phyloP scores from a whole-genome alignment of 2,329 filamentous ascomycete species.

The Trichophyton benhamiae region DNA sequence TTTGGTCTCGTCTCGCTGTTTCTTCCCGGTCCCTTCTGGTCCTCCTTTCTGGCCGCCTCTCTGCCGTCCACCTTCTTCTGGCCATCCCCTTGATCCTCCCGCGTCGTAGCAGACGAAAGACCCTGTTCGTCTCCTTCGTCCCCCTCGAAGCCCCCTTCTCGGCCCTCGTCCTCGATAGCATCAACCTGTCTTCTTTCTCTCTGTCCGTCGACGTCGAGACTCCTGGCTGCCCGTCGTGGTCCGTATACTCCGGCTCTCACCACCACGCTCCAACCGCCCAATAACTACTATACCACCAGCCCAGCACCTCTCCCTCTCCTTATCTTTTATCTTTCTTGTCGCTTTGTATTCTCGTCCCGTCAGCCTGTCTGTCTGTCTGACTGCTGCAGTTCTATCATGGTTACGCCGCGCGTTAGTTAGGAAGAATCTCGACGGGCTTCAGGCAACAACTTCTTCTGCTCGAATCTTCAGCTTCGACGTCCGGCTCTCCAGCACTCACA shows the following conservation, averaged over 20 bases:
- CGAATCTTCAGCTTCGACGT: neutral
- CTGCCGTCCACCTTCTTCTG: neutral
- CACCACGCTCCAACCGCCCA: too few relatives aligned
- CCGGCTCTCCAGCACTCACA: neutral
- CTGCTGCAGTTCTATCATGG: neutral
- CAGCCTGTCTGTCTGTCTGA: neutral
- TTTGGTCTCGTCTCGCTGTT: neutral
- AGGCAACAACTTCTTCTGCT: neutral
- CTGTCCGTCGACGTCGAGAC: neutral
- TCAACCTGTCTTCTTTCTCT: neutral
- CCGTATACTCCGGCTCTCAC: neutral
- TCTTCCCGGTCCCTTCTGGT: neutral
- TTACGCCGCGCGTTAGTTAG: neutral
- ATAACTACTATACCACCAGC: neutral
- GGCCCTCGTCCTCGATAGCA: neutral
- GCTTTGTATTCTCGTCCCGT: neutral
- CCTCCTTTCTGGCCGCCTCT: neutral
- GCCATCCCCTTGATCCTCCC: neutral
- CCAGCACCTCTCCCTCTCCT: neutral
- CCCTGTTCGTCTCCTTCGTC: neutral
- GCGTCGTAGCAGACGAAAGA: neutral
- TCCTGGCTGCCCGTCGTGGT: neutral
- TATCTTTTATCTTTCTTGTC: neutral
- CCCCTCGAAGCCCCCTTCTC: neutral
- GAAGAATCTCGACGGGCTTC: neutral